Evolutionary conservation across 1,284 basidiomycete genomes (phyloP).

Genomic region (Ustilago shanxiensis): DNA sequence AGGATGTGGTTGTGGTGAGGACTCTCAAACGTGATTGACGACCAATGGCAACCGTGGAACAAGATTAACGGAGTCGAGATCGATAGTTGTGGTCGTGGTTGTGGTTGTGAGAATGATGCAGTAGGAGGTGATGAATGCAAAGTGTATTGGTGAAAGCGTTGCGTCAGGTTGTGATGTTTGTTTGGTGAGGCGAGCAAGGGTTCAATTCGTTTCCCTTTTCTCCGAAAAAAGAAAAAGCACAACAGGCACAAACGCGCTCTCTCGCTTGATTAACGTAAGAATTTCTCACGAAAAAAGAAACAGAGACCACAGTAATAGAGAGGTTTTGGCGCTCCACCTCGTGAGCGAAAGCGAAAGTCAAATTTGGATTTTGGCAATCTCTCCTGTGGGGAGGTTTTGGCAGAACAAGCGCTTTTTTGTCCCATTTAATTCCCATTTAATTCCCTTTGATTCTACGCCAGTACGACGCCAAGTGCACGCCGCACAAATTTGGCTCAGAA

Average conservation of each 20-base stretch:
- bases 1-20: background rate
- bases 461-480: too few species aligned
- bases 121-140: too few species aligned
- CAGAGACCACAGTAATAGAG: too few species aligned
- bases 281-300: conserved; percentile 8
- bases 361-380: too few species aligned
- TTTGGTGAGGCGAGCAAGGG: conserved; percentile 1
- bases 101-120: background rate
- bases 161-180: background rate
- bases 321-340: too few species aligned
- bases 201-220: background rate
- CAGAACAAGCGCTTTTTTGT: too few species aligned
- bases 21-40: background rate
- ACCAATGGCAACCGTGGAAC: too few species aligned
- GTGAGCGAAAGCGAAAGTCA: too few species aligned
- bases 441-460: too few species aligned
- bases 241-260: conserved; percentile 10
- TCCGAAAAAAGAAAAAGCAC: background rate
- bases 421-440: too few species aligned
- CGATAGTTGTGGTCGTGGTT: background rate
- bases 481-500: too few species aligned
- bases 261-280: conserved; percentile 14
- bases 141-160: background rate
- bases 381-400: too few species aligned
- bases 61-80: background rate